A percentile compares a stretch with the other conserved stretches of the same genome.
phyloP scores from a whole-genome alignment of 257 asterid genomes.

The Penstemon davidsonii region DNA sequence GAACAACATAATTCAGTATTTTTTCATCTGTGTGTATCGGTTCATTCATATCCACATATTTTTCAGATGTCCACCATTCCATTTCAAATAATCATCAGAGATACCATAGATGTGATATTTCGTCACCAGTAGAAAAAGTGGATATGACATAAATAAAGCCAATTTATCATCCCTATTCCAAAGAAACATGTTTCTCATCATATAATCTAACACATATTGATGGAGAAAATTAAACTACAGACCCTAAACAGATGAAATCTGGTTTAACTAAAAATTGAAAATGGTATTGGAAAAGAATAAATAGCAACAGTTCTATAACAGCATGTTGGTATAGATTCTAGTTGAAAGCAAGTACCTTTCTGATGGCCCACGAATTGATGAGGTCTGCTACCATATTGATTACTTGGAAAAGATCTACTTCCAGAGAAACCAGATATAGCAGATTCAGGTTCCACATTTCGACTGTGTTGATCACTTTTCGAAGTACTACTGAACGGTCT shows the following conservation, averaged over 20 bases:
- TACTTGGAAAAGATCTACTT: conserved; percentile 54
- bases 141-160: background rate
- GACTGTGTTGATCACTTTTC: conserved; percentile 54
- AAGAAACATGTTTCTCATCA: background rate
- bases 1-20: conserved; percentile 1
- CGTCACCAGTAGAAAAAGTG: too few relatives aligned
- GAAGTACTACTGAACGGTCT: conserved; percentile 43
- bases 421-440: conserved; percentile 39
- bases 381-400: conserved; percentile 53
- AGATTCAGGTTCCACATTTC: conserved; percentile 48
- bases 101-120: background rate
- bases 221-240: conserved; percentile 14
- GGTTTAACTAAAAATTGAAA: background rate
- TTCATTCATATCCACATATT: background rate
- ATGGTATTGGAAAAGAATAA: background rate
- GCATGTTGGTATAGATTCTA: conserved; percentile 7
- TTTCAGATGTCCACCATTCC: background rate
- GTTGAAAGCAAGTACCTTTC: conserved; percentile 54
- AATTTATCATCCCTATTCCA: conserved; percentile 11
- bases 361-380: conserved; percentile 75
- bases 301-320: background rate
- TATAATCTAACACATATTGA: background rate
- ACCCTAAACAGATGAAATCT: background rate
- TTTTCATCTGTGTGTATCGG: background rate
- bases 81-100: conserved; percentile 7